Base-by-base conservation (phyloP, 2,329 filamentous ascomycete species). In the Arthrobotrys sinensis region DNA sequence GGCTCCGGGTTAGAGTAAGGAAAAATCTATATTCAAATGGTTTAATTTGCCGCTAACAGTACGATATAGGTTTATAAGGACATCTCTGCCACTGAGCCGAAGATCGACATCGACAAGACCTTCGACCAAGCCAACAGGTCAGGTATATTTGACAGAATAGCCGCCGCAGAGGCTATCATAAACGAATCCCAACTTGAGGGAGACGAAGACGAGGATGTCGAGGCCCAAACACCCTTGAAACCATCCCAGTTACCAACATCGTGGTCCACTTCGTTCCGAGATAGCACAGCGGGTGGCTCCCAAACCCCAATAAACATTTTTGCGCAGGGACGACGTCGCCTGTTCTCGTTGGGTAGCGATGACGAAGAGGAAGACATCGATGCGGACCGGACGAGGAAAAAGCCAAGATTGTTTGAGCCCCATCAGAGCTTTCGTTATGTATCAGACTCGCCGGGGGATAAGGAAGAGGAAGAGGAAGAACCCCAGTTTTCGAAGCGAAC, bases 281-380 rank as follows among this genome's bases (percentile, higher is more conserved):
- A 62, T 24, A 64, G 71, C 24, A 46, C 32, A 0, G 36, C 16
- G 3, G 65, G 53, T 14, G 40, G 43, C 16, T 60, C 67, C 8
- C 67, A 78, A 48, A 71, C 67, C 0, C 75, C 75, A 21, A 53
- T 72, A 38, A 72, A 72, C 36, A 78, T 78, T 12, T 78, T 78
- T 36, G 60, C 66, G n/a, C 75, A 78, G 45, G 67, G 75, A n/a
- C 66, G 67, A 3, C 57, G 75, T 11, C 66, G 67, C 10, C 63
- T 78, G 1, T 78, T 71, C 52, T 63, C 63, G 3, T 40, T 50
- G 5, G 62, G 52, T 12, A 78, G 75, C 16, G 75, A 78, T 40
- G 73, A 77, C 34, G 75, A 78, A 16, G 75, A 68, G 10, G 75
- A 78, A 5, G 67, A 62, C 19, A 46, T 72, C 12, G 67, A 78